Evolutionary conservation across 768 basidiomycete species (phyloP), one percentile per base, ranked within the genome.

Genomic region (Kwoniella bestiolae): DNA sequence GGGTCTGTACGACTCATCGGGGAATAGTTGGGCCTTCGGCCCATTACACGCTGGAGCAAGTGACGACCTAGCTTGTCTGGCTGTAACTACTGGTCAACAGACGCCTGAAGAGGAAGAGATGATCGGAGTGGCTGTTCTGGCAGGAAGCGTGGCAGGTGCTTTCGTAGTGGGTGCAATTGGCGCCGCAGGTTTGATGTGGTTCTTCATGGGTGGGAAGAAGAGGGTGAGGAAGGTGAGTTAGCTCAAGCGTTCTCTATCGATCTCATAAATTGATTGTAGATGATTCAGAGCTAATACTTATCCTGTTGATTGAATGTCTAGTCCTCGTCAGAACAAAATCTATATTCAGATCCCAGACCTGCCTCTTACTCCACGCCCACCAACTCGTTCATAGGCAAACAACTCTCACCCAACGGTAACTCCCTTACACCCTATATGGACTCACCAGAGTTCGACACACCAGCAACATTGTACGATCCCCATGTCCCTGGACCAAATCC

Each of bases 21-120:
- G 72, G 14, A 70, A 68, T 18, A 68, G 66, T 25, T 76, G 67
- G 60, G 74, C 69, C 16, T 62, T 69, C 28, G 74, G 74, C 28
- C 74, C 74, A 2, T 44, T 76, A 25, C 72, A 76, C 68, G 64
- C 74, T 14, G 74, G 74, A 23, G 25, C 52, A 8, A 59, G 51
- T 12, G 51, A 66, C 18, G 61, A 71, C 34, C 23, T 73, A 16
- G 12, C 45, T 34, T 76, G 74, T 63, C 28, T 76, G n/a, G 60
- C 59, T 9, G 65, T 67, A 4, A 50, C 49, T 9, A 73, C 71
- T 26, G 71, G 74, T 7, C 67, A 70, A 51, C 41, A 63, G 14
- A 25, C 23, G 7, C 35, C 60, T 11, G 25, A 41, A 25, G 44
- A 53, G 23, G 38, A 46, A n/a, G 23, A 18, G n/a, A 28, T 18